A percentile compares a stretch with the other conserved stretches of the same genome.
These are phyloP conservation scores for Camelina laxa DNA, from an alignment of 345 rosid species.

Conservation along the genomic window DNA sequence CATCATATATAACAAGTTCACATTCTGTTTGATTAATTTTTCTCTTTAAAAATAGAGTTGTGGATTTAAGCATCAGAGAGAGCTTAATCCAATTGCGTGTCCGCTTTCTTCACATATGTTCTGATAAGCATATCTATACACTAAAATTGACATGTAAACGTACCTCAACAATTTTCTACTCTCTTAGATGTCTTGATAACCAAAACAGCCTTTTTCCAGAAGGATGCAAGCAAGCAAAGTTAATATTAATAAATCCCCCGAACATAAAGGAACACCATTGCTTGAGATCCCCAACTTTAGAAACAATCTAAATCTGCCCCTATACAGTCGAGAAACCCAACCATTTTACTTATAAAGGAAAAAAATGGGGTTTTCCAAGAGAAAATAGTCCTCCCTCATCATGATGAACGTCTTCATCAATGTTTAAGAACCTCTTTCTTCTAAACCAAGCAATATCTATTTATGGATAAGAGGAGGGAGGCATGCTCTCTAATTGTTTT, in stretches of 20 bases:
- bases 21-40: no score
- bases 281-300: conserved; percentile 35
- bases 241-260: not conserved
- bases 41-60: no score
- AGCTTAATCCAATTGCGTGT: no score
- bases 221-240: not conserved
- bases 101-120: no score
- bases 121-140: no score
- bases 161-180: no score
- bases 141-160: no score
- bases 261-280: conserved; percentile 29
- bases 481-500: conserved; percentile 24
- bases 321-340: conserved; percentile 3
- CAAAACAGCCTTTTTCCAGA: conserved; percentile 22
- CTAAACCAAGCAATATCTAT: conserved; percentile 23
- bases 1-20: no score
- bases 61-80: no score
- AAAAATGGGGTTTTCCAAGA: conserved; percentile 7
- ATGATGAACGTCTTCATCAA: conserved; percentile 35
- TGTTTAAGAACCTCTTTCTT: conserved; percentile 32
- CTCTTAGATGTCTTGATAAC: no score
- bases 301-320: conserved; percentile 33
- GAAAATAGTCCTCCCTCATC: conserved; percentile 30
- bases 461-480: conserved; percentile 43
- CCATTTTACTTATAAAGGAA: conserved; percentile 30